Conservation (phyloP, 768 basidiomycete species). For the Guyanaporus albipodus region DNA sequence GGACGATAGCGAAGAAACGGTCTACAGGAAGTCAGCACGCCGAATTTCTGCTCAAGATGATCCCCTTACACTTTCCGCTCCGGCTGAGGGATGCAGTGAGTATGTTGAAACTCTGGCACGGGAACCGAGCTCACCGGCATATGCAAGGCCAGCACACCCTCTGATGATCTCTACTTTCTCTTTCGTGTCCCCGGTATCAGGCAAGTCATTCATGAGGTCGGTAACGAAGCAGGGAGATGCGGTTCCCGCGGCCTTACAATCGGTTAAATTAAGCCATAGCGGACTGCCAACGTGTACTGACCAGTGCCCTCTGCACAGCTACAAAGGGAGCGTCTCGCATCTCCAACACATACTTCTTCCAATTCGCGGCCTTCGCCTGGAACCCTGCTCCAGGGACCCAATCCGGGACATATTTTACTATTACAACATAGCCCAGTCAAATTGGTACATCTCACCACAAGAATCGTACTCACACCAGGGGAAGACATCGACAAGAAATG, state of each 20-base stretch:
- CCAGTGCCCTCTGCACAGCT: slow-evolving; percentile 37
- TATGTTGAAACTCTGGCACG: not conserved
- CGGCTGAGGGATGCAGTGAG: slow-evolving; percentile 28
- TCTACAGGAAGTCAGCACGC: slow-evolving; percentile 14
- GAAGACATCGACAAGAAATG: slow-evolving; percentile 49
- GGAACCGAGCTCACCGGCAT: slow-evolving; percentile 35
- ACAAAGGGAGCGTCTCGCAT: slow-evolving; percentile 47
- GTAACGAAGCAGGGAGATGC: slow-evolving; percentile 33
- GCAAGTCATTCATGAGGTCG: slow-evolving; percentile 23
- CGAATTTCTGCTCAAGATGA: not conserved
- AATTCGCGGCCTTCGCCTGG: slow-evolving; percentile 45
- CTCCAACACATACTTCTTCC: slow-evolving; percentile 44
- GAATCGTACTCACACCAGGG: slow-evolving; percentile 34
- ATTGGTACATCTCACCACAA: not conserved
- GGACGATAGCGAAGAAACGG: slow-evolving; percentile 29
- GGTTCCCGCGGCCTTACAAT: slow-evolving; percentile 19
- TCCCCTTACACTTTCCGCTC: slow-evolving; percentile 35
- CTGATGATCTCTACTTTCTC: slow-evolving; percentile 34
- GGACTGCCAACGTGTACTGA: slow-evolving; percentile 16
- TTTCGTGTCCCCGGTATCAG: slow-evolving; percentile 1
- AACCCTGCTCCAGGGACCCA: slow-evolving; percentile 54
- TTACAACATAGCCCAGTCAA: slow-evolving; percentile 8
- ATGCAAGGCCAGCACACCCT: slow-evolving; percentile 45
- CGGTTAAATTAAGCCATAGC: not conserved
- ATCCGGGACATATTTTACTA: slow-evolving; percentile 50